Evolutionary conservation across 129 eudicot species (phyloP), one percentile per base, ranked within the genome.

Genomic region (Tagetes erecta): DNA sequence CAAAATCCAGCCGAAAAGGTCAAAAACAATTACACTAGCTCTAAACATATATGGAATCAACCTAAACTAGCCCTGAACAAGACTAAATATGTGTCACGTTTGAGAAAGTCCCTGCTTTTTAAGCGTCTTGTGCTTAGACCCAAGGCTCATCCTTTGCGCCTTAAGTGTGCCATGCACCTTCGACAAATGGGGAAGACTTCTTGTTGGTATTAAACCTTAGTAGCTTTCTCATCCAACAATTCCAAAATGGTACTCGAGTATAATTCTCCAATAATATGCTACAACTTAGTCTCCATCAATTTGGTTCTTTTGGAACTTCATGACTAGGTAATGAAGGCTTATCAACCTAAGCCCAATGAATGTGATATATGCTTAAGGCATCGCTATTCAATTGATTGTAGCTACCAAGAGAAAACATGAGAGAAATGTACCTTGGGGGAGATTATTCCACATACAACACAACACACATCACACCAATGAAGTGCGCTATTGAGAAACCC

Each of bases 201-300:
- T 60, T 60, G 30, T 57, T 30, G 64, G 37, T 9, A 35, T 11
- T 60, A 35, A 60, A 60, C 6, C 67, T 11, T 60, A 35, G 67
- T 13, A 60, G 67, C 67, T 27, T 60, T 60, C 42, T 60, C 20
- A 10, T 34, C 40, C 41, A 35, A 60, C 67, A 60, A 36, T 31
- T 35, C 35, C 42, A 41, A 36, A 60, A 34, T 38, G 41, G 35
- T 9, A 34, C 67, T 60, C 11, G 44, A 11, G 67, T 11, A 31
- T 20, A 60, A 12, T 60, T 34, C 42, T 60, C 41, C 67, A 60
- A 60, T 14, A 60, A 60, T 60, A 35, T 60, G 20, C 67, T 35
- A 34, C 67, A 60, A 60, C 67, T 35, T 60, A 41, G 35, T 42
- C 67, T 11, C 42, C 67, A 35, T 35, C 67, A 60, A 35, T 11